phyloP scores from a whole-genome alignment of 2,329 filamentous ascomycete genomes.

The Penicillium capsulatum region DNA sequence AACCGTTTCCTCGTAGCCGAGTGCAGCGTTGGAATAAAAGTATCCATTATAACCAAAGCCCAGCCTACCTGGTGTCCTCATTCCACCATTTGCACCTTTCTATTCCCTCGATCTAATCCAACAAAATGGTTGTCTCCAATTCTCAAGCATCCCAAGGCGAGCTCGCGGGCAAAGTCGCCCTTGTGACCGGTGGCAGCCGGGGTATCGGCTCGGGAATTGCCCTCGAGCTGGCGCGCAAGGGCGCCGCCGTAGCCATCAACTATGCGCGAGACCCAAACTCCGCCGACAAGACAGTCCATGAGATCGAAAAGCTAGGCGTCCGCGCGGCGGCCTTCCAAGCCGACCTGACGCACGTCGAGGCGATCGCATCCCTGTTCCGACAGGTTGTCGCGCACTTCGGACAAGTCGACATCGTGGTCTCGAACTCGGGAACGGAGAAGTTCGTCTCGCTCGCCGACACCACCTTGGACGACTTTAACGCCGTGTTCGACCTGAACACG shows the following conservation, averaged over 20 bases:
- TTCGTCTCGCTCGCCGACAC: conserved; percentile 26
- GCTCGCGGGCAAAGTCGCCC: conserved; percentile 37
- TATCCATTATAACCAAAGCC: too few relatives aligned
- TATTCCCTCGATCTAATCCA: not conserved
- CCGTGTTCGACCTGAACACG: conserved; percentile 59
- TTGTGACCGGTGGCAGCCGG: conserved; percentile 36
- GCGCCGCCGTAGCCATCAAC: conserved; percentile 41
- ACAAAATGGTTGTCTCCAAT: conserved; percentile 17
- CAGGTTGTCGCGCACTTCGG: conserved; percentile 57
- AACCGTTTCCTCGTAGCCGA: too few relatives aligned
- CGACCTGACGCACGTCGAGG: conserved; percentile 60
- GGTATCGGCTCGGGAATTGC: conserved; percentile 43
- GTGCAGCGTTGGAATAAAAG: too few relatives aligned
- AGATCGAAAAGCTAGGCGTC: conserved; percentile 61
- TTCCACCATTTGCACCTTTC: too few relatives aligned
- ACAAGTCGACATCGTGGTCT: conserved; percentile 27
- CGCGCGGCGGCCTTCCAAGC: conserved; percentile 63
- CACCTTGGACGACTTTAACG: conserved; percentile 39
- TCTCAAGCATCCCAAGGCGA: conserved; percentile 12
- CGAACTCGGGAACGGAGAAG: conserved; percentile 54
- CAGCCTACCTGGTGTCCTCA: too few relatives aligned
- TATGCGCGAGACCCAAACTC: conserved; percentile 58
- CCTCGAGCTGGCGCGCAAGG: conserved; percentile 38
- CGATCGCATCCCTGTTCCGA: conserved; percentile 62
- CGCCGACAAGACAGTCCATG: conserved; percentile 61